Evolutionary conservation across 345 rosid genomes (phyloP), one percentile per base, ranked within the genome.

Genomic region (Citrus reticulata): DNA sequence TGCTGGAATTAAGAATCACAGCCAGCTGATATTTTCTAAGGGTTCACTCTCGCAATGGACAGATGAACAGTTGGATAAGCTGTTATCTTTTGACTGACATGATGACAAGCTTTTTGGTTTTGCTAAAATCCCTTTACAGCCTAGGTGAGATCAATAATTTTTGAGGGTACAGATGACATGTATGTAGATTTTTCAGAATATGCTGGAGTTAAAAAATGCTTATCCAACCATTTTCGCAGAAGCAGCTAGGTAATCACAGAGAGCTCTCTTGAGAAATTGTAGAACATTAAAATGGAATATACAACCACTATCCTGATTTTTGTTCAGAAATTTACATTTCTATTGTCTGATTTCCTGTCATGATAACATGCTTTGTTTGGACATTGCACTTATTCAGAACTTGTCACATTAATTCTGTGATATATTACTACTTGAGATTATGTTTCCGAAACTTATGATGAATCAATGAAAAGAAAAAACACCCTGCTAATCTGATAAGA

Each of bases 11-110:
- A 67, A 77, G 62, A 42, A 77, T 72, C 80, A 73, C 63, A 63
- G 57, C 29, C 83, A 77, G 70, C 63, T 70, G 37, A 55, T 73
- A 19, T 42, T 46, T 57, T 80, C 89, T 4, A 81, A 70, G 68
- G 78, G 81, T 78, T 73, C 85, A 58, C 83, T 85, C 54, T 93
- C 91, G 17, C 87, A 86, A 73, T 94, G 98, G 97, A 94, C 98
- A 0, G 96, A 94, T 69, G 97, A 94, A 78, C 98, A 94, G 77
- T 84, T 94, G 65, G 93, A 93, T 77, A 89, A 90, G 85, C 94
- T 94, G 73, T 83, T 91, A 75, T 89, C 82, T 49, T 88, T 85
- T 59, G 98, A 92, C 73, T 88, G 84, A 83, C 62, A 11, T 61
- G 67, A 39, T 70, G 68, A 22, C 13, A 32, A 32, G 72, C 62